phyloP scores from a whole-genome alignment of 139 green algal species.

The Gonium pectorale region DNA sequence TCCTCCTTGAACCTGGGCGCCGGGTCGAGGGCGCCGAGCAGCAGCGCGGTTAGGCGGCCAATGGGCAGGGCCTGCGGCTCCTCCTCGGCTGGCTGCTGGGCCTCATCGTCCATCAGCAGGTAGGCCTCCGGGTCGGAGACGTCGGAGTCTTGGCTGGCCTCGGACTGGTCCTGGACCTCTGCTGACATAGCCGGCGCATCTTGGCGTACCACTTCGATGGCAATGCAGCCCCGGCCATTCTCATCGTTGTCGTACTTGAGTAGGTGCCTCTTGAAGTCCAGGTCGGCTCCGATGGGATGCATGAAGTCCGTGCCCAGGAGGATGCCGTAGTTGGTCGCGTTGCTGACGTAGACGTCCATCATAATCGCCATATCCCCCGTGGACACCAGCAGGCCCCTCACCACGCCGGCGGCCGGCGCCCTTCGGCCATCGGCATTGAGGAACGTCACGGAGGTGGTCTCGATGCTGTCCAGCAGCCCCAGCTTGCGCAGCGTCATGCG shows the following conservation, averaged over 20 bases:
- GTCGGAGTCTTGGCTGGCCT: neutral
- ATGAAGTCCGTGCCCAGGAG: slow-evolving; percentile 21
- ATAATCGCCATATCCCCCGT: neutral
- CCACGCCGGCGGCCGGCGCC: neutral
- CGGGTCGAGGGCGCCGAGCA: no score
- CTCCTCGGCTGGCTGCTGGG: neutral
- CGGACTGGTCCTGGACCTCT: neutral
- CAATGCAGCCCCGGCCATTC: neutral
- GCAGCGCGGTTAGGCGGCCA: no score
- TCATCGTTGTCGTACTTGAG: slow-evolving; percentile 15
- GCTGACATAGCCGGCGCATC: neutral
- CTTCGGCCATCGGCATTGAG: neutral
- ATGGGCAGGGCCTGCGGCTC: neutral
- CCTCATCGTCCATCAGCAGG: neutral
- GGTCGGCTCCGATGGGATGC: neutral
- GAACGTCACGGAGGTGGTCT: neutral
- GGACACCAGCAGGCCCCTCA: neutral
- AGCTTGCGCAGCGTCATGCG: neutral
- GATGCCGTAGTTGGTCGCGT: neutral
- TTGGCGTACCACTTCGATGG: neutral
- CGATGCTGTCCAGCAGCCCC: neutral
- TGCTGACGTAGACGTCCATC: neutral
- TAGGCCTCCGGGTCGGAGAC: neutral
- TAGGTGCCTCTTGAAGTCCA: neutral
- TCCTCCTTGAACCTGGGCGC: no score